phyloP scores from a whole-genome alignment of 352 stramenopile genomes.

The Phytopythium sindhum region DNA sequence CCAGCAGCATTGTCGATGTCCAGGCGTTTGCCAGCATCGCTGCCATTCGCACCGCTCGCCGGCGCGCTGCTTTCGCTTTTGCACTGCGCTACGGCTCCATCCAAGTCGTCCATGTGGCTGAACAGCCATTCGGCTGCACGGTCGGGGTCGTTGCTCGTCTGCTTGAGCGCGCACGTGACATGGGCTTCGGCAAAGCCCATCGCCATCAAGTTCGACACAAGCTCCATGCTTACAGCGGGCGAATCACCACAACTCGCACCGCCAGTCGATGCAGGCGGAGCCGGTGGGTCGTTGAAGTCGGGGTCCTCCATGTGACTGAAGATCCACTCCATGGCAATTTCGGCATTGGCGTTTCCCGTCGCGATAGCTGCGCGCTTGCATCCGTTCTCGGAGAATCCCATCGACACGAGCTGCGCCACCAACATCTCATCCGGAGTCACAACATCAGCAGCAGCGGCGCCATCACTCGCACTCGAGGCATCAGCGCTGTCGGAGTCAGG shows the following conservation, averaged over 20 bases:
- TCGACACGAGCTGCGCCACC: constrained; percentile 94
- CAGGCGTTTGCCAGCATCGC: constrained; percentile 37
- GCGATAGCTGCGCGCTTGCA: constrained; percentile 95
- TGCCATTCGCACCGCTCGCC: constrained; percentile 14
- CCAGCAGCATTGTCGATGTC: constrained; percentile 39
- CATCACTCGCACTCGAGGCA: not conserved
- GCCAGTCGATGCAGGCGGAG: not conserved
- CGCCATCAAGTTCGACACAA: constrained; percentile 57
- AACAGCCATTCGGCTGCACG: constrained; percentile 98
- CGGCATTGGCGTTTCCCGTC: constrained; percentile 87
- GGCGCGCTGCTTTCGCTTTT: constrained; percentile 30
- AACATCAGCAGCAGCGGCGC: constrained; percentile 4
- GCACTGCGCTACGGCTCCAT: constrained; percentile 87
- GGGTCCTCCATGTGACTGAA: constrained; percentile 98
- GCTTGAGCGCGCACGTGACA: constrained; percentile 90
- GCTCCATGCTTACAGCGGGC: constrained; percentile 72
- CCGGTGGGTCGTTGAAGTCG: constrained; percentile 95
- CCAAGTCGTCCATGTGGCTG: constrained; percentile 95
- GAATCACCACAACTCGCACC: not conserved
- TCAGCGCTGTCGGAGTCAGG: constrained; percentile 48
- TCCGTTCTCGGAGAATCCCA: constrained; percentile 98
- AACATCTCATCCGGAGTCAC: constrained; percentile 88
- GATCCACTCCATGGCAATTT: constrained; percentile 97
- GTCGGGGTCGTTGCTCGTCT: constrained; percentile 91
- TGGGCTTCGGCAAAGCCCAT: constrained; percentile 91